A percentile compares a stretch with the other conserved stretches of the same genome.
phyloP scores from a whole-genome alignment of 2,329 filamentous ascomycete genomes.

The Proliferodiscus dingleyae region DNA sequence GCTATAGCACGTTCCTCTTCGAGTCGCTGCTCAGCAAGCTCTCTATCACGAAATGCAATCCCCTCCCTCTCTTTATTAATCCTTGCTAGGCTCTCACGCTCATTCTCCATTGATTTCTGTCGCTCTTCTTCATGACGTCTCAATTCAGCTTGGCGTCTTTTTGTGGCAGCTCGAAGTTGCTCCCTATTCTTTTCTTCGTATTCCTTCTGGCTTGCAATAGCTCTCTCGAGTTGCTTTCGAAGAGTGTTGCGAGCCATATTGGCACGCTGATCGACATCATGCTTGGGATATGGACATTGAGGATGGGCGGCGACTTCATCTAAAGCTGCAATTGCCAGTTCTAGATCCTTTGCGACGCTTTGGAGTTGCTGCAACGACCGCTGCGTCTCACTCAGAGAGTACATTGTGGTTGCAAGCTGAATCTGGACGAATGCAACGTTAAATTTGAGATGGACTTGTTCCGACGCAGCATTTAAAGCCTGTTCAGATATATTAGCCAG shows the following conservation, averaged over 20 bases:
- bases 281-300: constrained; percentile 78
- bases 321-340: constrained; percentile 73
- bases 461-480: constrained; percentile 75
- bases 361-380: constrained; percentile 77
- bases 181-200: constrained; percentile 92
- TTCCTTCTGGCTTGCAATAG: constrained; percentile 76
- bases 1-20: constrained; percentile 65
- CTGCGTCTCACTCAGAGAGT: constrained; percentile 68
- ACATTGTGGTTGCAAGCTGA: constrained; percentile 79
- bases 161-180: constrained; percentile 75
- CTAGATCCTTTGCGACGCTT: constrained; percentile 72
- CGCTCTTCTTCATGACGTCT: constrained; percentile 73
- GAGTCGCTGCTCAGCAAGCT: constrained; percentile 63
- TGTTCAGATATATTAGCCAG: constrained; percentile 35
- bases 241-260: constrained; percentile 97
- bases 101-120: constrained; percentile 60
- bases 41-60: constrained; percentile 71
- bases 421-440: constrained; percentile 98
- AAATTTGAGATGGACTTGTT: constrained; percentile 89
- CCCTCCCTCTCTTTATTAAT: constrained; percentile 80
- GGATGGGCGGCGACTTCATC: constrained; percentile 59
- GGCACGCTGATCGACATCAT: constrained; percentile 88
- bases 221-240: constrained; percentile 82
- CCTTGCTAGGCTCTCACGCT: constrained; percentile 70
- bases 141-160: constrained; percentile 75